Conservation (phyloP, 1,284 basidiomycete genomes). For the Cyathus olla region DNA sequence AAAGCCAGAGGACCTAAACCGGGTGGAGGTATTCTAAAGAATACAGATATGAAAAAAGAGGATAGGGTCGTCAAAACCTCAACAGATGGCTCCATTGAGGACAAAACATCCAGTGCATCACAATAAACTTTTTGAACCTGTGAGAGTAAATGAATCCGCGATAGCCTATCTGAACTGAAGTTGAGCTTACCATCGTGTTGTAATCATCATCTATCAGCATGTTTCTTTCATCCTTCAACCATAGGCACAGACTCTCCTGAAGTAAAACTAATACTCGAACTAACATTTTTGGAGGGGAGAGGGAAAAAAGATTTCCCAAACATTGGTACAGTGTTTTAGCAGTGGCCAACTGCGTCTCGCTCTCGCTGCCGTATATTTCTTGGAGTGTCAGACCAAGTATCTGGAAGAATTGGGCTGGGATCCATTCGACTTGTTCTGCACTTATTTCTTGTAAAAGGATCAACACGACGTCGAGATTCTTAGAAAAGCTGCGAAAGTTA, state of each 20-base stretch:
- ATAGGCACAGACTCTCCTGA: conserved; percentile 53
- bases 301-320: not conserved
- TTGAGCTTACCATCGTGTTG: conserved; percentile 54
- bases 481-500: not conserved
- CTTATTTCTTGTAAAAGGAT: not conserved
- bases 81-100: conserved; percentile 45
- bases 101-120: conserved; percentile 49
- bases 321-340: not conserved
- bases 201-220: conserved; percentile 55
- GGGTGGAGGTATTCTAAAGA: conserved; percentile 56
- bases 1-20: conserved; percentile 62
- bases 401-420: not conserved
- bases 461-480: not conserved
- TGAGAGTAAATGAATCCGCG: conserved; percentile 5
- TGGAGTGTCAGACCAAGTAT: not conserved
- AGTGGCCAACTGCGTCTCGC: not conserved
- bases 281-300: conserved; percentile 10
- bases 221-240: conserved; percentile 61
- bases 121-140: conserved; percentile 61
- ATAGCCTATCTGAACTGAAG: not conserved
- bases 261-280: conserved; percentile 46
- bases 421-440: not conserved
- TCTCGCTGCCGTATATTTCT: not conserved
- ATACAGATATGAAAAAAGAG: conserved; percentile 57
- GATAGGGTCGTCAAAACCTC: conserved; percentile 50